These are phyloP conservation scores for Trichoderma oligosporum DNA, from an alignment of 2,329 filamentous ascomycete species.

Conservation along the genomic window DNA sequence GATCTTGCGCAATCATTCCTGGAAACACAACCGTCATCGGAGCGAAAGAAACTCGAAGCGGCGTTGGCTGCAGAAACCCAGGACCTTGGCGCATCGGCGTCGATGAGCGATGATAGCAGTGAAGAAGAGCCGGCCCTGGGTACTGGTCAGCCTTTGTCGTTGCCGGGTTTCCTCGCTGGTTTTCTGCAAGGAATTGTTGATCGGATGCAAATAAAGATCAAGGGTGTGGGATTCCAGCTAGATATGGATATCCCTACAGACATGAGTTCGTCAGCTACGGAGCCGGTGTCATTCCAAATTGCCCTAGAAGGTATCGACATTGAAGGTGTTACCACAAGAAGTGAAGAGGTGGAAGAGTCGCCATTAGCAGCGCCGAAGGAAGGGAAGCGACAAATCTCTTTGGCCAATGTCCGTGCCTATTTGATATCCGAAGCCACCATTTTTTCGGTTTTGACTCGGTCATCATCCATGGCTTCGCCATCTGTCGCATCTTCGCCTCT, in stretches of 20 bases:
- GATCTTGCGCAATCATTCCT: constrained; percentile 76
- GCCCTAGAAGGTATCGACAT: constrained; percentile 62
- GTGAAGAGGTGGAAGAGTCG: constrained; percentile 32
- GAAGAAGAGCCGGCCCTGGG: constrained; percentile 60
- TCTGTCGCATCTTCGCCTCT: constrained; percentile 50
- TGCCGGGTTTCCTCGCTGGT: constrained; percentile 66
- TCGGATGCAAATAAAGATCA: constrained; percentile 63
- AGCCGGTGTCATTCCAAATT: constrained; percentile 61
- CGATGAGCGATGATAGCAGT: constrained; percentile 58
- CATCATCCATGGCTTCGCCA: constrained; percentile 48
- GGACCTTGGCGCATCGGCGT: constrained; percentile 57
- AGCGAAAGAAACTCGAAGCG: constrained; percentile 65
- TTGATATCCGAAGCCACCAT: constrained; percentile 65
- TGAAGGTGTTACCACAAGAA: constrained; percentile 57
- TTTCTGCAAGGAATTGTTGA: constrained; percentile 73
- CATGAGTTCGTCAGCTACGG: constrained; percentile 41
- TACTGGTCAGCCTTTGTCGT: constrained; percentile 65
- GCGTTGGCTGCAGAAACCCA: constrained; percentile 61
- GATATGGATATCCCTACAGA: constrained; percentile 57
- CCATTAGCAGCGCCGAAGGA: constrained; percentile 47
- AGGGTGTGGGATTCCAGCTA: constrained; percentile 61
- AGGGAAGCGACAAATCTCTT: constrained; percentile 61
- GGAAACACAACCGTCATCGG: constrained; percentile 62
- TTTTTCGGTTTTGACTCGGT: constrained; percentile 57
- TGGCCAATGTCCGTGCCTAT: constrained; percentile 61